Conservation (phyloP, 345 rosid genomes). For the Boechera retrofracta region DNA sequence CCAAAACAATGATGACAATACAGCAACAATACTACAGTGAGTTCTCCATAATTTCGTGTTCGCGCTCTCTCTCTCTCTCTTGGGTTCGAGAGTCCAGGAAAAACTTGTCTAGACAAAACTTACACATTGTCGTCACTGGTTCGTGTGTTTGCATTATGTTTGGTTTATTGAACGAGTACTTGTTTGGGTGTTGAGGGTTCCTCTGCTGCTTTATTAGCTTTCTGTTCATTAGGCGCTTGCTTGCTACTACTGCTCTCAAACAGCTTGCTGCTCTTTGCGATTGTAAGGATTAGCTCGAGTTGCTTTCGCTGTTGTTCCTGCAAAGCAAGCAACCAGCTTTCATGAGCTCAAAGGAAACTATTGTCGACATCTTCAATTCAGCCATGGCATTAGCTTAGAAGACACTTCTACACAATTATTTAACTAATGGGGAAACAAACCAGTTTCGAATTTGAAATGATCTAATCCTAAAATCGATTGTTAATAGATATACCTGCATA, state of each 20-base stretch:
- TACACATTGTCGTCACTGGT: neutral
- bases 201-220: slow-evolving; percentile 32
- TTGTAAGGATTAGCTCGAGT: slow-evolving; percentile 81
- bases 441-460: neutral
- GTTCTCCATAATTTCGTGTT: slow-evolving; percentile 5
- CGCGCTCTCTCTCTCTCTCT: slow-evolving; percentile 14
- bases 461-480: too few relatives aligned
- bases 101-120: neutral
- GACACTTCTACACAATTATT: neutral
- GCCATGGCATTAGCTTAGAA: slow-evolving; percentile 1
- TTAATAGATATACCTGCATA: slow-evolving; percentile 71
- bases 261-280: slow-evolving; percentile 67
- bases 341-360: slow-evolving; percentile 19
- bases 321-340: slow-evolving; percentile 42
- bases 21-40: slow-evolving; percentile 22
- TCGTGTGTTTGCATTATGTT: slow-evolving; percentile 26
- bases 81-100: slow-evolving; percentile 8
- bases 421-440: neutral
- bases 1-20: slow-evolving; percentile 35
- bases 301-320: slow-evolving; percentile 95
- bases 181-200: slow-evolving; percentile 39
- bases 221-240: slow-evolving; percentile 44
- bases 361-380: neutral
- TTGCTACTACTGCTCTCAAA: slow-evolving; percentile 52
- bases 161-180: slow-evolving; percentile 38